Evolutionary conservation across 23 red algal species (phyloP).

Genomic region (Chondrus crispus): DNA sequence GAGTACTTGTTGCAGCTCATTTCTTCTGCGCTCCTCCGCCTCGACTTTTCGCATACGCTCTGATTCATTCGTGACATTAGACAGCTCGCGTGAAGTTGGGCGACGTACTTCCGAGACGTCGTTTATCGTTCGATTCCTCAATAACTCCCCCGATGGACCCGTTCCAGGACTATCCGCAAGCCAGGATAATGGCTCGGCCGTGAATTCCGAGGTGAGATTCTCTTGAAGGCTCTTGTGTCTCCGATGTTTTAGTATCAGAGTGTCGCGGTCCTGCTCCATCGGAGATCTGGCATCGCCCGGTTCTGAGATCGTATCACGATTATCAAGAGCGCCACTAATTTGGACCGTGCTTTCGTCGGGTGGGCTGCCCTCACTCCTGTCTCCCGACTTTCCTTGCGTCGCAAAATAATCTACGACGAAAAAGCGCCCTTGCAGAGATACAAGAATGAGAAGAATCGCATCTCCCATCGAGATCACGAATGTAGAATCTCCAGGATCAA

Average conservation of each 20-base stretch:
- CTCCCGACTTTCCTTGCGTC: neutral
- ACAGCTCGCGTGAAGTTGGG: too few relatives aligned
- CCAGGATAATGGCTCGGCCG: too few relatives aligned
- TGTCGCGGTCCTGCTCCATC: neutral
- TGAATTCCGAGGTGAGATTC: neutral
- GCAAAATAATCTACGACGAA: neutral
- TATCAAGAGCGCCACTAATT: neutral
- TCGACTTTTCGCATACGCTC: neutral
- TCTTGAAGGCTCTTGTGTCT: neutral
- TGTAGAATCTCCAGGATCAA: slow-evolving; percentile 2
- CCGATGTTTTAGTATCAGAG: neutral
- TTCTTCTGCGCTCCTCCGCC: neutral
- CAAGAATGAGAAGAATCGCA: slow-evolving; percentile 27
- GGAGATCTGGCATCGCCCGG: neutral
- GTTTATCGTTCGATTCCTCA: too few relatives aligned
- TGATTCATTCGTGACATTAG: too few relatives aligned
- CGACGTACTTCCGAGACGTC: too few relatives aligned
- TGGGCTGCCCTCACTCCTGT: neutral
- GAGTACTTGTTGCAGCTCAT: neutral
- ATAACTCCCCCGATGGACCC: too few relatives aligned
- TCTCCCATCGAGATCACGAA: slow-evolving; percentile 27
- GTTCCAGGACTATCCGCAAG: too few relatives aligned
- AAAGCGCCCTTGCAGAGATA: slow-evolving; percentile 25
- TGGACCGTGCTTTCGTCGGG: neutral
- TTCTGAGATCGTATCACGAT: neutral